These are phyloP conservation scores for Coprinopsis sp. DNA, from an alignment of 768 basidiomycete species.

Conservation along the genomic window DNA sequence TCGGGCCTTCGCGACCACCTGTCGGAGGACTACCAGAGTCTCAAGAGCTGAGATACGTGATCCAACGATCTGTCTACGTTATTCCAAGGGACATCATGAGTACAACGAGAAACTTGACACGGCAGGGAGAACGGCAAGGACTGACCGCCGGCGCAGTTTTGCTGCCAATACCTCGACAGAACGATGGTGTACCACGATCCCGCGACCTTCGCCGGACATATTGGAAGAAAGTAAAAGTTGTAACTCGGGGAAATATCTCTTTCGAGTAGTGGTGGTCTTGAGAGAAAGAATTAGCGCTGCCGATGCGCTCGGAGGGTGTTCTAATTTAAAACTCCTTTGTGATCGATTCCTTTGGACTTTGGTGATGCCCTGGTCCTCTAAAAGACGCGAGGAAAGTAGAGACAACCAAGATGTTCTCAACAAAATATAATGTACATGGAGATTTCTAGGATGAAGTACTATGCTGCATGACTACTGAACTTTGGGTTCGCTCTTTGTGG, in stretches of 20 bases:
- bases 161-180: conserved; percentile 66
- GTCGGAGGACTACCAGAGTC: conserved; percentile 81
- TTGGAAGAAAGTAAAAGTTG: background rate
- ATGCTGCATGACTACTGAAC: background rate
- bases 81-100: conserved; percentile 2
- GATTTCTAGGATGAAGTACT: background rate
- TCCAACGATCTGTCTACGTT: conserved; percentile 80
- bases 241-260: background rate
- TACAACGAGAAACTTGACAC: conserved; percentile 4
- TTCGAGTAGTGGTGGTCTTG: too few species aligned
- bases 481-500: background rate
- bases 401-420: too few species aligned
- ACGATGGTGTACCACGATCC: conserved; percentile 47
- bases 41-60: conserved; percentile 87
- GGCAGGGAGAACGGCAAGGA: conserved; percentile 12
- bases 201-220: conserved; percentile 5
- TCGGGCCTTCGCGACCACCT: conserved; percentile 81
- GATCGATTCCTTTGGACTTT: too few species aligned
- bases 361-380: too few species aligned
- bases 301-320: too few species aligned
- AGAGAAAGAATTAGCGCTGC: too few species aligned
- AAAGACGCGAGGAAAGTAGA: too few species aligned
- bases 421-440: too few species aligned
- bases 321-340: too few species aligned
- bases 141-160: conserved; percentile 69